phyloP scores from a whole-genome alignment of 1,284 basidiomycete genomes.

The Boletus semigastroideus region DNA sequence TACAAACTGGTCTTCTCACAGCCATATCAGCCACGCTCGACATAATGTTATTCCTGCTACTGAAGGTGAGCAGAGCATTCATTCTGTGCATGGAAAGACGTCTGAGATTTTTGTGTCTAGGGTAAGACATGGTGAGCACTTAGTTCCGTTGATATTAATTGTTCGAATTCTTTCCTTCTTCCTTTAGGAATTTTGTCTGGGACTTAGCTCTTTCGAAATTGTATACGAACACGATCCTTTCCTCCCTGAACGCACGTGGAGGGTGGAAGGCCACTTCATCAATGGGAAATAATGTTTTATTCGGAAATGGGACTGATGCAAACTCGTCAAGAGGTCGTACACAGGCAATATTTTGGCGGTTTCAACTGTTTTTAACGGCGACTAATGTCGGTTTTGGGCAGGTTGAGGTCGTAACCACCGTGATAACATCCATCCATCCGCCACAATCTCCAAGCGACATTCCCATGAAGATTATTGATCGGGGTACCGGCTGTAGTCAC shows the following conservation, averaged over 20 bases:
- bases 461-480: constrained; percentile 5
- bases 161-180: background rate
- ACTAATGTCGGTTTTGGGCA: background rate
- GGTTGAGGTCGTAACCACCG: constrained; percentile 5
- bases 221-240: constrained; percentile 57
- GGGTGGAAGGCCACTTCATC: constrained; percentile 12
- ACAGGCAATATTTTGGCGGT: constrained; percentile 6
- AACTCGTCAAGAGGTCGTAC: background rate
- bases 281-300: constrained; percentile 10
- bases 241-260: constrained; percentile 50
- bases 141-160: background rate
- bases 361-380: background rate
- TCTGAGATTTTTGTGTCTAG: background rate
- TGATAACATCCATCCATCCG: background rate
- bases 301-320: background rate
- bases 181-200: constrained; percentile 48
- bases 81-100: background rate
- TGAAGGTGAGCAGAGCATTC: constrained; percentile 7
- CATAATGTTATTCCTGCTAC: constrained; percentile 8
- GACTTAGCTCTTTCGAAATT: constrained; percentile 54
- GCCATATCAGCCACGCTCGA: constrained; percentile 15
- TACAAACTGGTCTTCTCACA: constrained; percentile 24
- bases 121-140: background rate
- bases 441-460: background rate
- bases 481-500: background rate